These are phyloP conservation scores for Xylogone sp. DNA, from an alignment of 2,329 filamentous ascomycete species.

Conservation along the genomic window DNA sequence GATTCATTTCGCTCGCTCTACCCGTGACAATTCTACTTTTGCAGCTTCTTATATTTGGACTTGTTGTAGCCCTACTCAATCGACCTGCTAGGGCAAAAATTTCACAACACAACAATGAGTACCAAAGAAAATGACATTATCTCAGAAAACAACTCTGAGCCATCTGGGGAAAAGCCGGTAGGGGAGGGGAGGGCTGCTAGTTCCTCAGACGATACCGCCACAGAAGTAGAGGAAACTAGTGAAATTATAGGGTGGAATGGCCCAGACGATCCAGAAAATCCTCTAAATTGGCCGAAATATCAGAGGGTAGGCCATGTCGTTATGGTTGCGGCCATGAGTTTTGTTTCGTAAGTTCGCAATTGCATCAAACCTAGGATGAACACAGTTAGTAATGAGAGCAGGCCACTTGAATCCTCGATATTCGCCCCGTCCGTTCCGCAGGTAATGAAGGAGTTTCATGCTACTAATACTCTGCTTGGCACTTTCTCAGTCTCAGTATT, in stretches of 20 bases:
- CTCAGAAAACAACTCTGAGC: no score
- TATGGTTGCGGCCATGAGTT: conserved; percentile 19
- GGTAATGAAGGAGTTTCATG: conserved; percentile 42
- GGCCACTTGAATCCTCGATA: conserved; percentile 43
- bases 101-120: no score
- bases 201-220: no score
- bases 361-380: not conserved
- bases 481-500: conserved; percentile 57
- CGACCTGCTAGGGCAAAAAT: no score
- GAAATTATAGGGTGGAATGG: conserved; percentile 45
- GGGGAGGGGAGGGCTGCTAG: no score
- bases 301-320: conserved; percentile 1
- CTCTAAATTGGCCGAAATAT: conserved; percentile 42
- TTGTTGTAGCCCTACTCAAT: no score
- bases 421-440: conserved; percentile 45
- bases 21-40: no score
- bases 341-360: conserved; percentile 9
- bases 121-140: no score
- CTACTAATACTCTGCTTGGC: conserved; percentile 38
- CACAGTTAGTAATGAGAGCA: conserved; percentile 4
- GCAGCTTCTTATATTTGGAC: no score
- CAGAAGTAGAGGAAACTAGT: not conserved
- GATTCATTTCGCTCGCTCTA: no score
- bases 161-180: no score
- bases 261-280: conserved; percentile 50